Base-by-base conservation (phyloP, 2,329 filamentous ascomycete genomes). In the Dactylellina parvicollis region DNA sequence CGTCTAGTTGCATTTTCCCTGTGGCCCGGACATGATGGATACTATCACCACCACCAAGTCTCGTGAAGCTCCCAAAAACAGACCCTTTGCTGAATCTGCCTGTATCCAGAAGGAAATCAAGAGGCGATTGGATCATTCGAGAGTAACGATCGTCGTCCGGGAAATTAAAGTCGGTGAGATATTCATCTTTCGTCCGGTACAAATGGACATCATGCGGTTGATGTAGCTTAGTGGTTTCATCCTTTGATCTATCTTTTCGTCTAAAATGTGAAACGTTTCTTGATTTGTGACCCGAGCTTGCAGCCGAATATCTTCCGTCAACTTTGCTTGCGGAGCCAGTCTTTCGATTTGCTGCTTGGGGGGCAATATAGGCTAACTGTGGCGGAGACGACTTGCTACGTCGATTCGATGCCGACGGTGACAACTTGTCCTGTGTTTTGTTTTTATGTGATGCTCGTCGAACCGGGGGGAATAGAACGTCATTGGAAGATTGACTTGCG, bases 21-120 rank as follows among this genome's bases (percentile, higher is more conserved):
- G 67, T 64, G 22, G 67, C 67, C 14, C 67, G 50, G 24, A 72
- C 59, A 42, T 72, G 59, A 22, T 72, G 50, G 9, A 38, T 38
- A 14, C 26, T 38, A 4, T 18, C 10, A 3, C 40, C 28, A 4
- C 16, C n/a, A 38, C 22, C 3, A 22, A 30, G 12, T 9, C 22
- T 60, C 1, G 34, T 30, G n/a, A n/a, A 20, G 18, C 36, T 72
- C 14, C 59, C 67, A 18, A 72, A 72, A 22, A 72, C 26, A 5
- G 67, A 72, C 26, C 54, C 32, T 49, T 72, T 72, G 10, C 18
- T 52, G 22, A 72, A 72, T 28, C 59, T 59, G 8, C 59, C 52
- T 1, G 67, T 72, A 2, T 72, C 67, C 18, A 57, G 16, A 14
- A 72, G 60, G 46, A 54, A 64, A 0, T 42, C 59, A 4, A 72